Conservation (phyloP, 2,329 filamentous ascomycete genomes). For the Polychaeton citri region DNA sequence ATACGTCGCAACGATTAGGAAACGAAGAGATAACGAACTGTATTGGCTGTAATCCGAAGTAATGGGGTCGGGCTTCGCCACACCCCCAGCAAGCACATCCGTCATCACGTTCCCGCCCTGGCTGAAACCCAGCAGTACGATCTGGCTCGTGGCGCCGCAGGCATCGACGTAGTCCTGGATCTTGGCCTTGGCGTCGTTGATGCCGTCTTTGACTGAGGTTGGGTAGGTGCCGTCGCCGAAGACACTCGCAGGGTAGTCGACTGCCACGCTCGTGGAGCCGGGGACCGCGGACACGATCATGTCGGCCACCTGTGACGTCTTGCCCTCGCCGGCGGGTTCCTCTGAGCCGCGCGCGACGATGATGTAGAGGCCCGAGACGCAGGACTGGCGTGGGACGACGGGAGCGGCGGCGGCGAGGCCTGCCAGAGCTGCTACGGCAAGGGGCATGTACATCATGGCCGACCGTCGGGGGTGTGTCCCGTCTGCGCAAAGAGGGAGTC, state of each 20-base stretch:
- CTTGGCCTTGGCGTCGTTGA: slow-evolving; percentile 17
- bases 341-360: slow-evolving; percentile 24
- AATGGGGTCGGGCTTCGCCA: slow-evolving; percentile 14
- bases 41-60: slow-evolving; percentile 15
- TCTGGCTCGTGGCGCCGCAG: slow-evolving; percentile 16
- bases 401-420: slow-evolving; percentile 7
- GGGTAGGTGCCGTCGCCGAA: slow-evolving; percentile 7
- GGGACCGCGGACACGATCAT: slow-evolving; percentile 18
- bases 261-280: slow-evolving; percentile 21
- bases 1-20: too few relatives aligned
- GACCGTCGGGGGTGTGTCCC: neutral
- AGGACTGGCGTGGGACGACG: slow-evolving; percentile 9
- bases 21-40: slow-evolving; percentile 7
- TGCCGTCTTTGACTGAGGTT: slow-evolving; percentile 17
- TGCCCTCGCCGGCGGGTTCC: slow-evolving; percentile 22
- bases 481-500: neutral
- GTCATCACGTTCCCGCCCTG: slow-evolving; percentile 16
- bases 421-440: slow-evolving; percentile 3
- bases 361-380: slow-evolving; percentile 18
- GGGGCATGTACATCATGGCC: slow-evolving; percentile 5
- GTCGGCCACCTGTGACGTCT: slow-evolving; percentile 19
- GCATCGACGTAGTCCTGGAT: slow-evolving; percentile 18
- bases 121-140: slow-evolving; percentile 25
- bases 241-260: slow-evolving; percentile 12
- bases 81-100: slow-evolving; percentile 6